Evolutionary conservation across 1,284 basidiomycete species (phyloP), one percentile per base, ranked within the genome.

Genomic region (Sanghuangporus sanghuang): DNA sequence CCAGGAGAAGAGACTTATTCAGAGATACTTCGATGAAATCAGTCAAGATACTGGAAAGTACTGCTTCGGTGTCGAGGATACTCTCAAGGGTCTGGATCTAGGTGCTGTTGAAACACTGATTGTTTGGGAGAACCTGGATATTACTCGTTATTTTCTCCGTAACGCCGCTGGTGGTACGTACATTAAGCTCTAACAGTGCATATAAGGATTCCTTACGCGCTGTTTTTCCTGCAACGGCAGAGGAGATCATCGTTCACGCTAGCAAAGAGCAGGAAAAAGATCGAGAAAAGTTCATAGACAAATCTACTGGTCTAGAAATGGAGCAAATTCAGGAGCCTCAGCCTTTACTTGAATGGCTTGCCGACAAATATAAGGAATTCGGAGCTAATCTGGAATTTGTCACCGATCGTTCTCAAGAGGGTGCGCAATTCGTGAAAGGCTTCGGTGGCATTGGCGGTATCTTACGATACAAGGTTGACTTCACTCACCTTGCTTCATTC

Each of bases 11-110:
- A 91, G 83, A 75, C 86, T 98, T 52, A 97, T 98, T 70, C 96
- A 98, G 74, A 94, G 87, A 75, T 99, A 98, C 82, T 98, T 99
- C 77, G 96, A 99, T 74, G 97, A 99, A 79, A 99, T 99, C 77
- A 96, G 95, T 67, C 92, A 94, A 75, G 96, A 99, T 74, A 96
- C 95, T 21, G 94, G 89, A 72, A 95, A 92, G 77, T 99, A 98
- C 81, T 98, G 96, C 79, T 99, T 98, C 74, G 97, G 96, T 78
- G 85, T 99, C 67, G 93, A 93, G 16, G 97, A 99, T 75, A 99
- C 97, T 0, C 85, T 99, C 71, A 98, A 97, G 75, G 95, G 92
- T 42, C 85, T 99, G 57, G 97, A 99, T 72, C 86, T 99, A 64
- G 97, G 97, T 71, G 92, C 97, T 6, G 93, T 97, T 40, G 97